Conservation (phyloP, 1,284 basidiomycete species). For the Wolfiporia cocos region DNA sequence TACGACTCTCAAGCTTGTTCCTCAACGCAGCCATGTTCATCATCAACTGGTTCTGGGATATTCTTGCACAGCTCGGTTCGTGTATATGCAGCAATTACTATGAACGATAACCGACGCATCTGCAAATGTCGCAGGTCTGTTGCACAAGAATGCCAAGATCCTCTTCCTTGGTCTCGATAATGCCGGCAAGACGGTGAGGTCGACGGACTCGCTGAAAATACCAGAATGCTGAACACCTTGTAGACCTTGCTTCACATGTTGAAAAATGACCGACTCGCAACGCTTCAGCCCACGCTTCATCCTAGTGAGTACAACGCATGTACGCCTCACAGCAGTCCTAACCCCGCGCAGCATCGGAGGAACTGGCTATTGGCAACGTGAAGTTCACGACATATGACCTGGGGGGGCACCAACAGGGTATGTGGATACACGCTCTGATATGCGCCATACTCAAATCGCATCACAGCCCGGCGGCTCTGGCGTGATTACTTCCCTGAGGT, state of each 20-base stretch:
- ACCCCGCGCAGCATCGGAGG: constrained; percentile 79
- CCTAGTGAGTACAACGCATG: constrained; percentile 66
- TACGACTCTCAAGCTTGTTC: constrained; percentile 4
- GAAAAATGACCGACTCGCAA: constrained; percentile 98
- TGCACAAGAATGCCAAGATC: constrained; percentile 99
- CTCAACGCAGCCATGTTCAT: constrained; percentile 61
- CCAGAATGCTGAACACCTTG: not conserved
- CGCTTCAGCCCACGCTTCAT: constrained; percentile 96
- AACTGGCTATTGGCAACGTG: constrained; percentile 97
- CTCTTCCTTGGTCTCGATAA: constrained; percentile 98
- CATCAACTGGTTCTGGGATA: constrained; percentile 93
- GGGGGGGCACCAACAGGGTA: constrained; percentile 95
- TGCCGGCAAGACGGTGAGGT: constrained; percentile 94
- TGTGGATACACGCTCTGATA: constrained; percentile 17
- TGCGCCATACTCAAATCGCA: constrained; percentile 5
- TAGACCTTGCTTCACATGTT: constrained; percentile 99
- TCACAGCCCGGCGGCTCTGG: constrained; percentile 92
- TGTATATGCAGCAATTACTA: too few species aligned
- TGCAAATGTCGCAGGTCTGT: constrained; percentile 64
- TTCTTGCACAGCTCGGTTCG: constrained; percentile 86
- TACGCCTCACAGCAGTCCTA: constrained; percentile 2
- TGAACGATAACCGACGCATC: too few species aligned
- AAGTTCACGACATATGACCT: constrained; percentile 99
- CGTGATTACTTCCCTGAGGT: constrained; percentile 99
- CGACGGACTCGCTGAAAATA: constrained; percentile 1